A percentile compares a stretch with the other conserved stretches of the same genome.
Conservation (phyloP, 768 basidiomycete species). For the Podaxis pistillaris region DNA sequence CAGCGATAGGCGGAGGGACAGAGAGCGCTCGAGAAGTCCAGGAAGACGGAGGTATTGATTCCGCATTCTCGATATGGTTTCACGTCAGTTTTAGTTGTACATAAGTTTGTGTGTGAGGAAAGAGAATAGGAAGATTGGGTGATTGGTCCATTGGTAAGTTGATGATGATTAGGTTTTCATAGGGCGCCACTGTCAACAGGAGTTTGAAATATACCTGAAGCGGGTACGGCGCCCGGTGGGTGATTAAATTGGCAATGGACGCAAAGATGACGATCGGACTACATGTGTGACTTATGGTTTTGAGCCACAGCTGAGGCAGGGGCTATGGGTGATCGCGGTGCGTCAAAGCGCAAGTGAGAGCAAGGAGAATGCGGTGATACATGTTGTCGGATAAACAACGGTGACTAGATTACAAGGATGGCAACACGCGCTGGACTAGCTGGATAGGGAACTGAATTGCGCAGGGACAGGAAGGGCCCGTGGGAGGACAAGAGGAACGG, state of each 20-base stretch:
- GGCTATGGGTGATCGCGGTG: background rate
- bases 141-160: slow-evolving; percentile 14
- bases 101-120: slow-evolving; percentile 10
- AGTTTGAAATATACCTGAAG: slow-evolving; percentile 10
- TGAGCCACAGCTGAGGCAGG: background rate
- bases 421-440: slow-evolving; percentile 10
- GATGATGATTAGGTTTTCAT: slow-evolving; percentile 14
- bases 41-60: slow-evolving; percentile 59
- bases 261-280: background rate
- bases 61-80: slow-evolving; percentile 13
- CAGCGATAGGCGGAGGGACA: slow-evolving; percentile 69
- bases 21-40: slow-evolving; percentile 74
- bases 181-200: slow-evolving; percentile 11
- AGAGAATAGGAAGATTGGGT: slow-evolving; percentile 5
- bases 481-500: slow-evolving; percentile 3
- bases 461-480: slow-evolving; percentile 8
- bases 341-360: background rate
- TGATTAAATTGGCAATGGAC: background rate
- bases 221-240: slow-evolving; percentile 1
- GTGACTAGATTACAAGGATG: slow-evolving; percentile 1
- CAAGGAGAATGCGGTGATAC: background rate
- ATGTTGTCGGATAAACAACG: background rate
- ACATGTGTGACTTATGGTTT: background rate
- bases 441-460: slow-evolving; percentile 13
- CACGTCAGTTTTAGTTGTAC: slow-evolving; percentile 12